Evolutionary conservation across 352 stramenopile genomes (phyloP), one percentile per base, ranked within the genome.

Genomic region (Ophiocytium majus): DNA sequence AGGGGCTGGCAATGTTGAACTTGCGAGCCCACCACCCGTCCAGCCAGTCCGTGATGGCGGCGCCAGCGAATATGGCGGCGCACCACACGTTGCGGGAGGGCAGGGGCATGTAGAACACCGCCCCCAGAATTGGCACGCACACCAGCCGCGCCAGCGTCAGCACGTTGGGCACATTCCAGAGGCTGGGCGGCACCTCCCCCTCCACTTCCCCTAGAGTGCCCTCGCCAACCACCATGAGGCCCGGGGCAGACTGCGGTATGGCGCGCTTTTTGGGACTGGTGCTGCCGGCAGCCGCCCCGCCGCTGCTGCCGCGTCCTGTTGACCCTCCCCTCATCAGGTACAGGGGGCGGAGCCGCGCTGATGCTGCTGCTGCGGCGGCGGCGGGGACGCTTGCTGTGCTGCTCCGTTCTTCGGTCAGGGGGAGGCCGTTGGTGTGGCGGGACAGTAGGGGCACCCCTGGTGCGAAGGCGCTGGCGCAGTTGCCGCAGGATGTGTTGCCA

Each of bases 1-100:
- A 90, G 37, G 85, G 79, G 32, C 85, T 90, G 33, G 79, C 85
- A 31, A 91, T 86, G 76, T 91, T 89, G 79, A 79, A 88, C 23
- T 37, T 78, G 23, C 90, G 88, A 1, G 90, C 90, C 63, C 92
- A 80, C 83, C 89, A 91, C 0, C 90, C 90, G 87, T 92, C 90
- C 1, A 92, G 81, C 83, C 83, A 92, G 83, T 92, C 90, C 28
- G 89, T 91, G 32, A 90, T 71, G n/a, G 86, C 84, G 10, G 87
- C 80, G 5, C 81, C 49, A 32, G 85, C 71, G 76, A 91, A 91
- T 0, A 91, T 79, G 9, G 63, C 76, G n/a, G 86, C 37, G 28
- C 82, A 86, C 50, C 78, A 84, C 0, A 87, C 50, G 64, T 90
- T 91, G 71, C 89, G 83, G 33, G 63, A 74, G 10, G 82, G 76